phyloP scores from a whole-genome alignment of 768 basidiomycete species.

The Solioccasus polychromus region DNA sequence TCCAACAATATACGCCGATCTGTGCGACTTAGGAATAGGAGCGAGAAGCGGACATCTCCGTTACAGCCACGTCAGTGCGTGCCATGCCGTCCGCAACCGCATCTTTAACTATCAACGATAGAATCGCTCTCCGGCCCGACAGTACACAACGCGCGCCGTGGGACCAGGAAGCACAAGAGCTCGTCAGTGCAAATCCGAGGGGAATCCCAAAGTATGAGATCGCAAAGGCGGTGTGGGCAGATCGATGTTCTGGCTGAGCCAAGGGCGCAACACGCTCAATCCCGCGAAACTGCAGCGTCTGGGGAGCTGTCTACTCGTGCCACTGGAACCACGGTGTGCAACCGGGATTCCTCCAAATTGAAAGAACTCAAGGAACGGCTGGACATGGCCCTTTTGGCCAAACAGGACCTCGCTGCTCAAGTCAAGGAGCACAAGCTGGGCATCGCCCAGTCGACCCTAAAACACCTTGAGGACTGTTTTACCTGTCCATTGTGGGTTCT shows the following conservation, averaged over 20 bases:
- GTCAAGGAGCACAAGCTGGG: constrained; percentile 39
- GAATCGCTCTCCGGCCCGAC: not conserved
- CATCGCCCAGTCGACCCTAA: constrained; percentile 36
- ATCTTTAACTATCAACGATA: constrained; percentile 7
- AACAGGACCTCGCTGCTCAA: constrained; percentile 41
- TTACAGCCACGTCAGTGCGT: constrained; percentile 14
- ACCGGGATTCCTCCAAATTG: constrained; percentile 36
- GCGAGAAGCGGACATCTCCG: constrained; percentile 1
- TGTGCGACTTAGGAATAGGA: constrained; percentile 12
- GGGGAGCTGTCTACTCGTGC: not conserved
- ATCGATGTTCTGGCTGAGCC: constrained; percentile 3
- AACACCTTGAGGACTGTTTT: constrained; percentile 59
- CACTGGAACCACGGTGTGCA: constrained; percentile 20
- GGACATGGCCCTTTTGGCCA: constrained; percentile 35
- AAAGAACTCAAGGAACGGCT: constrained; percentile 44
- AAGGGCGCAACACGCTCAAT: not conserved
- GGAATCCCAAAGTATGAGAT: constrained; percentile 1
- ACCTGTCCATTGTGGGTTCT: constrained; percentile 58
- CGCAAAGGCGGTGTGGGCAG: constrained; percentile 13
- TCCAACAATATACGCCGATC: constrained; percentile 19
- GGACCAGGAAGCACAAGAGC: constrained; percentile 11
- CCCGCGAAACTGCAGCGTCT: constrained; percentile 2
- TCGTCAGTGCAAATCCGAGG: not conserved
- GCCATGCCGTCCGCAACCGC: not conserved
- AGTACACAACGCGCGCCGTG: not conserved